Percentiles rank a stretch among this genome's conserved stretches.
These are phyloP conservation scores for Phanerodontia chrysosporium DNA, from an alignment of 768 basidiomycete species.

Conservation along the genomic window DNA sequence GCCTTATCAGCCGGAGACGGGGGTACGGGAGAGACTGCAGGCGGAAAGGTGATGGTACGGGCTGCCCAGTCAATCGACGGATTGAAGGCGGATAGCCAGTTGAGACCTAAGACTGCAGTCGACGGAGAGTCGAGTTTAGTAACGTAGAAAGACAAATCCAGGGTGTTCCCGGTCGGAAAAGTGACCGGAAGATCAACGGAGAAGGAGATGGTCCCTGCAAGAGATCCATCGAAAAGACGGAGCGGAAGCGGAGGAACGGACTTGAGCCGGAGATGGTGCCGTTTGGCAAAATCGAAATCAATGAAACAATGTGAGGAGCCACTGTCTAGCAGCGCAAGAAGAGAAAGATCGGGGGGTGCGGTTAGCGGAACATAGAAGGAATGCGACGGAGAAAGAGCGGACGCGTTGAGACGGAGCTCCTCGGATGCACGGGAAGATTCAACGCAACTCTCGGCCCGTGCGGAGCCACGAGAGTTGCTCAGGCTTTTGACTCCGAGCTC, in stretches of 20 bases:
- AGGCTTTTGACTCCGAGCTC: no score
- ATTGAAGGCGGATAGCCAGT: constrained; percentile 35
- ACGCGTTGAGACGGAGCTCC: no score
- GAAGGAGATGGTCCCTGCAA: constrained; percentile 36
- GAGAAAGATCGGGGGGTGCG: constrained; percentile 24
- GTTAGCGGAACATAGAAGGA: constrained; percentile 27
- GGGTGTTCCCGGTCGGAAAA: constrained; percentile 25
- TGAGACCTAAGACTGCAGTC: constrained; percentile 34
- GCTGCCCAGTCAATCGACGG: constrained; percentile 31
- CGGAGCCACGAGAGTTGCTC: no score
- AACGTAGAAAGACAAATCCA: constrained; percentile 26
- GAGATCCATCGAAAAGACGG: constrained; percentile 36
- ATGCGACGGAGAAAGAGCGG: constrained; percentile 19
- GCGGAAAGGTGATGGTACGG: constrained; percentile 23
- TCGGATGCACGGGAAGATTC: no score
- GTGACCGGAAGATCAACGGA: constrained; percentile 25
- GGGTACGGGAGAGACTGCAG: constrained; percentile 11
- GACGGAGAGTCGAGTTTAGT: constrained; percentile 27
- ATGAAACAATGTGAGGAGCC: constrained; percentile 35
- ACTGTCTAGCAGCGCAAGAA: constrained; percentile 34
- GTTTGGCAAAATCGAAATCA: constrained; percentile 29
- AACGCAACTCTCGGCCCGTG: no score
- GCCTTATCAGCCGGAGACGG: neutral
- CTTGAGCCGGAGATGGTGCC: constrained; percentile 31
- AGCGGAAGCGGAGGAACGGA: constrained; percentile 30